Evolutionary conservation across 1,284 basidiomycete species (phyloP), one percentile per base, ranked within the genome.

Genomic region (Sporisorium reilianum): DNA sequence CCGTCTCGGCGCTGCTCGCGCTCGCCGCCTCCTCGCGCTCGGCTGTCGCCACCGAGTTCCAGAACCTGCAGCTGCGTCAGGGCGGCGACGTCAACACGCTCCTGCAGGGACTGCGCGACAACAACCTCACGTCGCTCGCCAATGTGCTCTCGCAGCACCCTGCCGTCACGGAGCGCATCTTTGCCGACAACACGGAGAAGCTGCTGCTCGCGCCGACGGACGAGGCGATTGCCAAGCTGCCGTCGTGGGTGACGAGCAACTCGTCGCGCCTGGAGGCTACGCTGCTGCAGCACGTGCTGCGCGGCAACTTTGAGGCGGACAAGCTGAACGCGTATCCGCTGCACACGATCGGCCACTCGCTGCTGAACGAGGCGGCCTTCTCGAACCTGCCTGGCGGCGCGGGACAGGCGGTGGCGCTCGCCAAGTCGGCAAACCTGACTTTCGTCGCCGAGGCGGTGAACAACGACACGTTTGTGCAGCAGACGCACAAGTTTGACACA

Each of bases 261-360:
- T 61, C 56, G 12, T 53, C 64, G n/a, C 59, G 64, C n/a, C 62
- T 78, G 28, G 64, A 79, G 49, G 68, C 74, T 1, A 75, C 78
- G 30, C 59, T 79, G 10, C 66, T 79, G 20, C 62, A 75, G 48
- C 78, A 79, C 40, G 72, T 76, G 7, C 55, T 79, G 25, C 64
- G 75, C 10, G 78, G 78, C 10, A 50, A 23, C 14, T 75, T 78
- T 41, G 64, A 73, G 3, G 30, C 68, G 16, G 28, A 48, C 20
- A 32, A 61, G 32, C 45, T 79, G 38, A 64, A 70, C 57, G 42
- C 51, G 9, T 64, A 53, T 36, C 75, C 75, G n/a, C 40, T 66
- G 26, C 75, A 79, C 64, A 78, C 76, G 16, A 59, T 79, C 51
- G 71, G 71, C 6, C 78, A 79, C 60, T 76, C 73, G 46, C 55